A percentile compares a stretch with the other conserved stretches of the same genome.
Conservation (phyloP, 331 rosid genomes). For the Quercus tomentella region DNA sequence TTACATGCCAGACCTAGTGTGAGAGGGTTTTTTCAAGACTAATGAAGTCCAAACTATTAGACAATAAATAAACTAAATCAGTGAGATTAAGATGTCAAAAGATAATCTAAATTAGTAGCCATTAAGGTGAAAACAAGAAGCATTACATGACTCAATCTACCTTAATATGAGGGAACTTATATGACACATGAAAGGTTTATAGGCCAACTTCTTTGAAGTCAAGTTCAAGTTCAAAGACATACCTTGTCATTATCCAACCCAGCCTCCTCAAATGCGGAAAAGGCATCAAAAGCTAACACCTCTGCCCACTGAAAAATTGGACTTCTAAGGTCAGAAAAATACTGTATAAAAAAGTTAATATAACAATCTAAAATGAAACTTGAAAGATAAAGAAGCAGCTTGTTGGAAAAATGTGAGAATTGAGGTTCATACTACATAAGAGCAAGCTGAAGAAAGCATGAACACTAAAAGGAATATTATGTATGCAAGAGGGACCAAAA, state of each 20-base stretch:
- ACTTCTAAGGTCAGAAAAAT: conserved; percentile 12
- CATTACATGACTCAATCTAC: background rate
- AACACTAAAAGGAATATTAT: background rate
- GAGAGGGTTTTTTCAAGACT: background rate
- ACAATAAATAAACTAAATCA: background rate
- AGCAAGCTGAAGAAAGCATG: background rate
- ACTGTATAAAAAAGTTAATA: background rate
- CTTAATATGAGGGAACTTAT: background rate
- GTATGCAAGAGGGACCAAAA: conserved; percentile 9
- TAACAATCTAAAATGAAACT: no score
- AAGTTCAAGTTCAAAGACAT: background rate
- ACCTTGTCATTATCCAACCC: conserved; percentile 80
- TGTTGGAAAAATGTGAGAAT: background rate
- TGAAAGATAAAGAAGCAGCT: background rate
- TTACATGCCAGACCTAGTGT: background rate
- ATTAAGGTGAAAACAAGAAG: background rate
- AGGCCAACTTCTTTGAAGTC: background rate
- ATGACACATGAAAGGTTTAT: background rate
- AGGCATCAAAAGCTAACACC: conserved; percentile 96
- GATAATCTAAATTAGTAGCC: background rate
- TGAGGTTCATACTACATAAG: background rate
- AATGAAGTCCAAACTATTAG: background rate
- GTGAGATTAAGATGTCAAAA: background rate
- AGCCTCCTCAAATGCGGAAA: conserved; percentile 94
- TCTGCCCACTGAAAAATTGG: conserved; percentile 90